Conservation (phyloP, 2,329 filamentous ascomycete species). For the Diplodia intermedia region DNA sequence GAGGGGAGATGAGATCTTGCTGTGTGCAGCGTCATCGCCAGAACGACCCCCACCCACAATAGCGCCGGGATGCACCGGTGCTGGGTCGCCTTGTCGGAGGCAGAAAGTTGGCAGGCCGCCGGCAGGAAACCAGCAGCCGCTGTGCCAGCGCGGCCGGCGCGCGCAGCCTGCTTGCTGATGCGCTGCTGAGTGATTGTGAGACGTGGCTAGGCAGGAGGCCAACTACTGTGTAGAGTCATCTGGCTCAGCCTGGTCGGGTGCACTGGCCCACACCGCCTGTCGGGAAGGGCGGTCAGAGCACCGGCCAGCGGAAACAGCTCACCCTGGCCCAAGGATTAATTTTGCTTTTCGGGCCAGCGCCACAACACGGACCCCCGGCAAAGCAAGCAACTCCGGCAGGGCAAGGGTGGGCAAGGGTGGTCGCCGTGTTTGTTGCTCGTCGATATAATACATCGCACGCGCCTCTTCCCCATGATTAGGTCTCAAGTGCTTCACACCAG, state of each 20-base stretch:
- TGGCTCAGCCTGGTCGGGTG: neutral
- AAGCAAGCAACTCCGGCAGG: neutral
- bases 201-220: constrained; percentile 17
- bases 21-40: neutral
- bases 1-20: neutral
- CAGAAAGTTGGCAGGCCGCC: neutral
- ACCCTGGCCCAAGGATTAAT: neutral
- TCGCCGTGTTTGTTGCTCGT: constrained; percentile 2
- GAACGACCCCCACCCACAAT: neutral
- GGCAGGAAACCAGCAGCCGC: constrained; percentile 5
- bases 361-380: neutral
- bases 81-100: constrained; percentile 8
- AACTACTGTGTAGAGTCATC: constrained; percentile 11
- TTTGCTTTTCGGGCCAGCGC: constrained; percentile 2
- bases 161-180: no score
- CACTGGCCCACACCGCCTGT: no score
- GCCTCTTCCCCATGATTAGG: constrained; percentile 23
- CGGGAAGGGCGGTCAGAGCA: neutral
- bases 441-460: constrained; percentile 22
- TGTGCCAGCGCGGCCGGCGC: neutral
- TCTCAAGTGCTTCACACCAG: constrained; percentile 1
- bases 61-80: neutral
- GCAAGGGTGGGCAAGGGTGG: constrained; percentile 18
- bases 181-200: constrained; percentile 11
- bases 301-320: neutral